These are phyloP conservation scores for Exserohilum rostratum DNA, from an alignment of 2,329 filamentous ascomycete species.

Conservation along the genomic window DNA sequence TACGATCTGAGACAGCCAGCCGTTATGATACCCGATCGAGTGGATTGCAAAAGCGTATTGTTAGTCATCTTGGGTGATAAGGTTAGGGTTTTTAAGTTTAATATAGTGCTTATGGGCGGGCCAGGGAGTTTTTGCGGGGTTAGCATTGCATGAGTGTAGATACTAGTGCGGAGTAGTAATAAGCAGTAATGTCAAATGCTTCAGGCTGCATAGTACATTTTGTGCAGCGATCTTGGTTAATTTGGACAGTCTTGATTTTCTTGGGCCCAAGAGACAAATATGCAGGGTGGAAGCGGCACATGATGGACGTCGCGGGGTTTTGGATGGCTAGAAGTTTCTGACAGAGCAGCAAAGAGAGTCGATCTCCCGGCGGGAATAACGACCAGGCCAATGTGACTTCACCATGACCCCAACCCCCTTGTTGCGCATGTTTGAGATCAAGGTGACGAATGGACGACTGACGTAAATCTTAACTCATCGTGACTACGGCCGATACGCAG, in stretches of 20 bases:
- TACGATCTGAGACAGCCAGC: conserved; percentile 25
- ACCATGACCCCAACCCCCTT: neutral
- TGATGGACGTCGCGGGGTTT: neutral
- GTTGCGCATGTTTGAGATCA: neutral
- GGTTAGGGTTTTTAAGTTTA: neutral
- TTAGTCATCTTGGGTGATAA: conserved; percentile 17
- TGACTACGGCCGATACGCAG: neutral
- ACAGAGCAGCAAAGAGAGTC: neutral
- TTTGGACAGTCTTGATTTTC: too few species aligned
- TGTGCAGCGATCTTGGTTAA: neutral
- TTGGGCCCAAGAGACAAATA: neutral
- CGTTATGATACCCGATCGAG: conserved; percentile 10
- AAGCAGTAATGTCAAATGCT: neutral
- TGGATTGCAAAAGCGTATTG: conserved; percentile 17
- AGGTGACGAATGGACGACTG: neutral
- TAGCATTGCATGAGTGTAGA: neutral
- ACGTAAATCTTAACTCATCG: neutral
- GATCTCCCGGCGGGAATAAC: conserved; percentile 1
- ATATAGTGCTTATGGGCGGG: neutral
- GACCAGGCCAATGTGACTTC: neutral
- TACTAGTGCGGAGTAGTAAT: neutral
- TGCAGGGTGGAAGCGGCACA: neutral
- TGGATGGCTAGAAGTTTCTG: neutral
- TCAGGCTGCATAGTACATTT: too few species aligned
- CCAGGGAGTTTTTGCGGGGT: neutral